A percentile compares a stretch with the other conserved stretches of the same genome.
These are phyloP conservation scores for Mrakia hoshinonis DNA, from an alignment of 768 basidiomycete genomes.

Conservation along the genomic window DNA sequence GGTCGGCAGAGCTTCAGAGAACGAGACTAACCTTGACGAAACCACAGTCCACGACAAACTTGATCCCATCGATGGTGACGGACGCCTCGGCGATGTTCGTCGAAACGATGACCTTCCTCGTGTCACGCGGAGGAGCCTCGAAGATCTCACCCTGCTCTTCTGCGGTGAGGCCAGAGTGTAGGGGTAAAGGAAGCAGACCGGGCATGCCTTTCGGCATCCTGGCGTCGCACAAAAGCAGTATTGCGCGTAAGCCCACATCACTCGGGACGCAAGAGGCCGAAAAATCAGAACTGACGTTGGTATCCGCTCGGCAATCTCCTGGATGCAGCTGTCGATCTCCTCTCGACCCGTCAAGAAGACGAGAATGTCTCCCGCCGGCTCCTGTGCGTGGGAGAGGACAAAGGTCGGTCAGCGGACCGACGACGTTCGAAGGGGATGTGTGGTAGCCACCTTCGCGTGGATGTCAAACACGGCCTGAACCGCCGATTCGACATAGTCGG, in stretches of 20 bases:
- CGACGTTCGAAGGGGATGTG: background rate
- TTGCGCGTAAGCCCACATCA: background rate
- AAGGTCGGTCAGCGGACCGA: background rate
- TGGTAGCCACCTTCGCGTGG: slow-evolving; percentile 1
- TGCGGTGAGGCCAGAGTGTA: slow-evolving; percentile 81
- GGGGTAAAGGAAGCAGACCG: slow-evolving; percentile 58
- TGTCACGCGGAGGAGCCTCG: slow-evolving; percentile 60
- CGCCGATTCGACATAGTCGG: slow-evolving; percentile 26
- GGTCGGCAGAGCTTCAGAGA: no score
- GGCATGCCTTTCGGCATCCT: slow-evolving; percentile 47
- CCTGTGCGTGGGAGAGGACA: slow-evolving; percentile 45
- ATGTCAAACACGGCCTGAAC: slow-evolving; percentile 27
- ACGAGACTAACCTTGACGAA: slow-evolving; percentile 72
- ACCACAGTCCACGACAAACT: slow-evolving; percentile 86
- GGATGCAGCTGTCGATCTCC: slow-evolving; percentile 83
- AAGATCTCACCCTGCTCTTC: slow-evolving; percentile 85
- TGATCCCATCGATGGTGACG: slow-evolving; percentile 91
- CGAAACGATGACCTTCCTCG: slow-evolving; percentile 78
- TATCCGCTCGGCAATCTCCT: slow-evolving; percentile 67
- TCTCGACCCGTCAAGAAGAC: slow-evolving; percentile 92
- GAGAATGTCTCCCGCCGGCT: slow-evolving; percentile 76
- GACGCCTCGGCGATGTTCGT: slow-evolving; percentile 98
- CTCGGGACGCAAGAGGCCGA: background rate
- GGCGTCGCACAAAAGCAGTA: slow-evolving; percentile 38
- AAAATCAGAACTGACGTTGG: slow-evolving; percentile 50